phyloP scores from a whole-genome alignment of 805 yeast genomes.

The Komagataella kurtzmanii region DNA sequence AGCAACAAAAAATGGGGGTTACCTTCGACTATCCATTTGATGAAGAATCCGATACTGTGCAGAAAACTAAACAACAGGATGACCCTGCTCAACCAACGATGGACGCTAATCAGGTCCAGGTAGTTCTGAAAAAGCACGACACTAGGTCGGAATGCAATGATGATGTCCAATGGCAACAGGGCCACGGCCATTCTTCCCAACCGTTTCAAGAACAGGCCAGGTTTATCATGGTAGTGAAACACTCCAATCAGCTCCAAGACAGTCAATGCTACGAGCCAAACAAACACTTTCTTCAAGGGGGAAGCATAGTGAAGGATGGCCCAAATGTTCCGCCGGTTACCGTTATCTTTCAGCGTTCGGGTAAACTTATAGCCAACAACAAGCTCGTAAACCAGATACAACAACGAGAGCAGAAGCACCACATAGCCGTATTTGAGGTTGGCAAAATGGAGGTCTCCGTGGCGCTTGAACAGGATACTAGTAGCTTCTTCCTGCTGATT shows the following conservation, averaged over 20 bases:
- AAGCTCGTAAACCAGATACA: constrained; percentile 24
- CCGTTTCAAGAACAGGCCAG: constrained; percentile 32
- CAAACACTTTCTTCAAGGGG: constrained; percentile 16
- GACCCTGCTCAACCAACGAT: constrained; percentile 60
- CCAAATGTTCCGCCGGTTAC: constrained; percentile 9
- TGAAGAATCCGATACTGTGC: constrained; percentile 41
- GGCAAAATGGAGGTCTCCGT: constrained; percentile 37
- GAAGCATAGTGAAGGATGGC: constrained; percentile 8
- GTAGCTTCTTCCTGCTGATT: not conserved
- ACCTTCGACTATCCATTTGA: constrained; percentile 31
- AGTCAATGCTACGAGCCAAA: constrained; percentile 18
- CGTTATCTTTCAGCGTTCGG: constrained; percentile 22
- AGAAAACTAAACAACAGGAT: constrained; percentile 28
- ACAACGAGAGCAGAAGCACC: constrained; percentile 25
- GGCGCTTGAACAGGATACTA: constrained; percentile 18
- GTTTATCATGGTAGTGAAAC: constrained; percentile 16
- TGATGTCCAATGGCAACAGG: constrained; percentile 42
- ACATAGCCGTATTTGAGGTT: constrained; percentile 51
- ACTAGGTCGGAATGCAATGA: constrained; percentile 44
- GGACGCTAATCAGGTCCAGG: constrained; percentile 39
- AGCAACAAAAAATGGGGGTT: constrained; percentile 16
- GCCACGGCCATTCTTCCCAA: constrained; percentile 49
- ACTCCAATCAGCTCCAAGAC: constrained; percentile 20
- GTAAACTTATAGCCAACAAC: constrained; percentile 18
- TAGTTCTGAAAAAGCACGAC: constrained; percentile 34